phyloP scores from a whole-genome alignment of 192 early-diverging fungal species.

The Gamsiella multidivaricata region DNA sequence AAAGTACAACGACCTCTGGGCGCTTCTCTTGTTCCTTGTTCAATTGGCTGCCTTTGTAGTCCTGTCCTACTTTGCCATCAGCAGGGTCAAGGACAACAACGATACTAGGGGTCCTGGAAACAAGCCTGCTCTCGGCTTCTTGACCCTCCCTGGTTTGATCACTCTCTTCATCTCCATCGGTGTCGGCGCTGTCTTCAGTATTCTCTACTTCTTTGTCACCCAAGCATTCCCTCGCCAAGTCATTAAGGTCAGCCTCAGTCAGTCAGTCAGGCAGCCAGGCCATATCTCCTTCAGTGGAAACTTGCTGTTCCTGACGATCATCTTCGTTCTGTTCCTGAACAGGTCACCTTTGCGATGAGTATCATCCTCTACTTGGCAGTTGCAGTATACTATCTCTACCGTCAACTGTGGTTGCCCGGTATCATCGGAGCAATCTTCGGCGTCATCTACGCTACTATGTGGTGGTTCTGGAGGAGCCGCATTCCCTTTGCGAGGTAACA shows the following conservation, averaged over 20 bases:
- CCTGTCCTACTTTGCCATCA: constrained; percentile 46
- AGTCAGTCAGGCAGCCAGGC: neutral
- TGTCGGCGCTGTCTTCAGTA: constrained; percentile 67
- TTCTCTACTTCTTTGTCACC: constrained; percentile 65
- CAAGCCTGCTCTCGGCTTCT: constrained; percentile 19
- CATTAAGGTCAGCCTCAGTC: constrained; percentile 28
- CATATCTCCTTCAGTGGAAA: neutral
- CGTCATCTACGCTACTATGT: constrained; percentile 66
- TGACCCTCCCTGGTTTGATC: constrained; percentile 53
- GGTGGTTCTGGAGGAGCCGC: constrained; percentile 57
- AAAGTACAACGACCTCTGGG: constrained; percentile 58
- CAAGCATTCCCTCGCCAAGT: constrained; percentile 55
- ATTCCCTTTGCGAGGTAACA: constrained; percentile 45
- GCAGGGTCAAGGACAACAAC: constrained; percentile 17
- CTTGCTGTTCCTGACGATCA: neutral
- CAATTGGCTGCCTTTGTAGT: constrained; percentile 51
- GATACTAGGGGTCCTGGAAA: neutral
- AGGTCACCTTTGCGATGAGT: constrained; percentile 65
- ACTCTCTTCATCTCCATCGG: constrained; percentile 62
- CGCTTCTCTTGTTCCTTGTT: constrained; percentile 34
- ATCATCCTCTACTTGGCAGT: constrained; percentile 64
- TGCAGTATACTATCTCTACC: constrained; percentile 65
- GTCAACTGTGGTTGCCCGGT: constrained; percentile 64
- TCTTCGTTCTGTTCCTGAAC: neutral
- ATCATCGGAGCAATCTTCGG: constrained; percentile 65